Conservation (phyloP, 2,329 filamentous ascomycete species). For the Volutella citrinella region DNA sequence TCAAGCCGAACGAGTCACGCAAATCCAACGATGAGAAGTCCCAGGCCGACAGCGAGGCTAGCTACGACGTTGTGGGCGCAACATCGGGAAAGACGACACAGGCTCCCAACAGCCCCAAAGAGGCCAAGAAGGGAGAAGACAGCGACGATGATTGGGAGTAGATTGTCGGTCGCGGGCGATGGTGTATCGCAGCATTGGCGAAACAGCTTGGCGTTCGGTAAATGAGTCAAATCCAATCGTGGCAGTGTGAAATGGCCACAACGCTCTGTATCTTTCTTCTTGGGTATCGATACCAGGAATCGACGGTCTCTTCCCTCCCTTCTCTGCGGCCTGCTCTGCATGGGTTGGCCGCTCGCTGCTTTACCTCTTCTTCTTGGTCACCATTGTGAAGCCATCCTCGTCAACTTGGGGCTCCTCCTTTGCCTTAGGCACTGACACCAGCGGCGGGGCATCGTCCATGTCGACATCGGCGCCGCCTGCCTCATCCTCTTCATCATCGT, state of each 20-base stretch:
- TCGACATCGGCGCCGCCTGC: conserved; percentile 58
- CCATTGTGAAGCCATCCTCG: conserved; percentile 78
- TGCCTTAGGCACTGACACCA: conserved; percentile 57
- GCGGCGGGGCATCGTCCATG: conserved; percentile 66
- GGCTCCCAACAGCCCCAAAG: conserved; percentile 66
- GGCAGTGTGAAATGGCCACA: conserved; percentile 16
- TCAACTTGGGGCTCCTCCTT: conserved; percentile 70
- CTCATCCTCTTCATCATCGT: conserved; percentile 57
- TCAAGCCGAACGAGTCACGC: conserved; percentile 64
- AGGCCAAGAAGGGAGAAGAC: conserved; percentile 46
- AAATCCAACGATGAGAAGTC: conserved; percentile 86
- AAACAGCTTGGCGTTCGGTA: conserved; percentile 31
- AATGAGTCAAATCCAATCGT: conserved; percentile 17
- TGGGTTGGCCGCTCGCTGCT: too few relatives aligned
- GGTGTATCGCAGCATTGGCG: conserved; percentile 11
- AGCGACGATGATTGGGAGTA: conserved; percentile 71
- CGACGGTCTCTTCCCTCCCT: too few relatives aligned
- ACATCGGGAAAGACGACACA: conserved; percentile 74
- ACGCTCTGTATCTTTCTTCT: conserved; percentile 17
- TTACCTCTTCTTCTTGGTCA: conserved; percentile 65
- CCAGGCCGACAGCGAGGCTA: conserved; percentile 88
- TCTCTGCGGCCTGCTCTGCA: too few relatives aligned
- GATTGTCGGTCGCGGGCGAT: conserved; percentile 10
- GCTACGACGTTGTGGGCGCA: conserved; percentile 88
- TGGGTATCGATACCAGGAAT: conserved; percentile 26